Evolutionary conservation across 2,329 filamentous ascomycete genomes (phyloP).

Genomic region (Phyllosticta citribraziliensis): DNA sequence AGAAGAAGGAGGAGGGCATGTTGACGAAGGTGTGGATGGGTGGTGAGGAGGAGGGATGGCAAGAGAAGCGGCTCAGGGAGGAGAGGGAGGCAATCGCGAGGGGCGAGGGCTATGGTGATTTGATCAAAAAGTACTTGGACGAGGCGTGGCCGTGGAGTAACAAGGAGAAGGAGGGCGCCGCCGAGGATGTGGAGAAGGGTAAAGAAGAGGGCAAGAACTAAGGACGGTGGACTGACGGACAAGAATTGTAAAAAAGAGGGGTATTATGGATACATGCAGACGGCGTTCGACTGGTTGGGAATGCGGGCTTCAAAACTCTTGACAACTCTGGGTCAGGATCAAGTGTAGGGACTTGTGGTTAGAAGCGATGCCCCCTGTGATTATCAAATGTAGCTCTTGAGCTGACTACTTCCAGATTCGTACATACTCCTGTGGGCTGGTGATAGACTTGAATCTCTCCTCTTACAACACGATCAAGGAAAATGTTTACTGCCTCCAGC

Average conservation of each 20-base stretch:
- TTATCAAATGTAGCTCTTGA: too few species aligned
- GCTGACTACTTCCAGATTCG: too few species aligned
- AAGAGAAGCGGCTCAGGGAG: conserved; percentile 33
- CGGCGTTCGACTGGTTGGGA: background rate
- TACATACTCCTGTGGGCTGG: too few species aligned
- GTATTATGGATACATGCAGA: background rate
- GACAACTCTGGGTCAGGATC: too few species aligned
- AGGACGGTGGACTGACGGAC: background rate
- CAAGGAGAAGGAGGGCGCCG: conserved; percentile 19
- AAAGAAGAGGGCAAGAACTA: background rate
- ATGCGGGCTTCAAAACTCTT: background rate
- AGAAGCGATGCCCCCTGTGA: too few species aligned
- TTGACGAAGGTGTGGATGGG: conserved; percentile 31
- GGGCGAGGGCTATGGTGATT: conserved; percentile 31
- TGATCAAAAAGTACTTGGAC: conserved; percentile 37
- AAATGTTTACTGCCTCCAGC: too few species aligned
- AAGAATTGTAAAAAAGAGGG: background rate
- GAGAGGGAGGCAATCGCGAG: conserved; percentile 31
- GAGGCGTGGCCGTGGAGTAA: conserved; percentile 38
- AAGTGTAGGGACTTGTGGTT: too few species aligned
- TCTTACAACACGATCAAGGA: too few species aligned
- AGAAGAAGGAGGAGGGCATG: conserved; percentile 17
- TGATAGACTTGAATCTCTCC: too few species aligned
- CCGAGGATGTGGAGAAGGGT: conserved; percentile 15
- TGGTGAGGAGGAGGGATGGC: conserved; percentile 36